Percentiles rank a stretch among this genome's conserved stretches.
Conservation (phyloP, 73 alveolate species). For the Tetrahymena malaccensis region DNA sequence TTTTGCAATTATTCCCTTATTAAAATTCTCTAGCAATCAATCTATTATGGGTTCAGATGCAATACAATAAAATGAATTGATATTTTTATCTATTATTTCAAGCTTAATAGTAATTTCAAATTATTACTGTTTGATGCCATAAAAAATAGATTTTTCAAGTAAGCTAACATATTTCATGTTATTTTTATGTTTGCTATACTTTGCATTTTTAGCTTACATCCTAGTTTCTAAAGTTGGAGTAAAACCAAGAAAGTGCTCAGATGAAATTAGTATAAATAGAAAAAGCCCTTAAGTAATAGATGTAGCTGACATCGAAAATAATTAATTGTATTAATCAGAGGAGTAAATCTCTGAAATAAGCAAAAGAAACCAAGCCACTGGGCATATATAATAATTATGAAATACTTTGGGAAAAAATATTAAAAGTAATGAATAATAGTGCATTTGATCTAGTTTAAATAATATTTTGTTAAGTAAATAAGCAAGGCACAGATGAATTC, state of each 20-base stretch:
- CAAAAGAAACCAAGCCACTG: neutral
- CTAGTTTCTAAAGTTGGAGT: neutral
- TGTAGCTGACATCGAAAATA: neutral
- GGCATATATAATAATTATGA: neutral
- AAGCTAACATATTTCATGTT: neutral
- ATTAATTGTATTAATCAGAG: neutral
- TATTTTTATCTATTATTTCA: neutral
- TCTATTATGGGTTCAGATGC: constrained; percentile 47
- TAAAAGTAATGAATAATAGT: too few relatives aligned
- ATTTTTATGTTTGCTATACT: neutral
- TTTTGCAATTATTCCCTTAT: constrained; percentile 61
- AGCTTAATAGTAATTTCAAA: neutral
- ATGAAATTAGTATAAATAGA: neutral
- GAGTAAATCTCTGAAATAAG: neutral
- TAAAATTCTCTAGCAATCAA: constrained; percentile 46
- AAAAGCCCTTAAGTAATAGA: neutral
- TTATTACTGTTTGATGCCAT: neutral
- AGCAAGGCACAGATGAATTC: too few relatives aligned
- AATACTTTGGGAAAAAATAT: too few relatives aligned
- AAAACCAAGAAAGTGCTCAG: neutral
- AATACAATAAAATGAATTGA: neutral
- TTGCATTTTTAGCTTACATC: neutral
- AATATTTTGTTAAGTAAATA: too few relatives aligned
- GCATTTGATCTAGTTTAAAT: too few relatives aligned
- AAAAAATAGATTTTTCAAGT: neutral